Evolutionary conservation across 2,329 filamentous ascomycete species (phyloP), one percentile per base, ranked within the genome.

Genomic region (Diaporthe sp.): DNA sequence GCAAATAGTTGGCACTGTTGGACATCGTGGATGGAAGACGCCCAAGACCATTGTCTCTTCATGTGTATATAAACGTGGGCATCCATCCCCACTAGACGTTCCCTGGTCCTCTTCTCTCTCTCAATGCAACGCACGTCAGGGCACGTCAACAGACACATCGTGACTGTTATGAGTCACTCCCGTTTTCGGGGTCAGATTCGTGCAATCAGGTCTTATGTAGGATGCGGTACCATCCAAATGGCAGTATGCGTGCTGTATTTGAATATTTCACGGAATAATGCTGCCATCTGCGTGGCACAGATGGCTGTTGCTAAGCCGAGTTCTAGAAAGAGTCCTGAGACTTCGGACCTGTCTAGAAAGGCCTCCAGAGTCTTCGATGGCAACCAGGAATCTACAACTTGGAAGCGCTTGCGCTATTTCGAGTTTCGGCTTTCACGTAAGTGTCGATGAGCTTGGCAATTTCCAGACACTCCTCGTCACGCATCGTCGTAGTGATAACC

Each of bases 391-490:
- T 22, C 34, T 53, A 76, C 3, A 74, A 34, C 15, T 55, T 76
- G 25, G 75, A 15, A 46, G 17, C 9, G 28, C 19, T 51, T 3
- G 17, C 13, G 5, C 2, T 22, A 22, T n/a, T 49, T 4, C 55
- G 17, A 12, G n/a, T 42, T 31, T 22, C 55, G 7, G 34, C 1
- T 9, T 71, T 72, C 34, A 74, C 15, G 49, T 74, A 77, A 9
- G 49, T 55, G 46, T 77, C 75, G 34, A 78, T 59, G 9, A 78
- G 65, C 37, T 57, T 74, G 10, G 75, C 77, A 44, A 78, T 69
- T 1, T 72, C 77, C 28, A 78, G 55, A 57, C 77, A 78, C 49
- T 78, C 77, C 22, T 78, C 77, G 31, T 78, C 75, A 7, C 77
- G 75, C 77, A 78, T 77, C 22, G 55, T 51, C 8, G 69, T 77